These are phyloP conservation scores for Xylogone sp. DNA, from an alignment of 2,329 filamentous ascomycete species.

Conservation along the genomic window DNA sequence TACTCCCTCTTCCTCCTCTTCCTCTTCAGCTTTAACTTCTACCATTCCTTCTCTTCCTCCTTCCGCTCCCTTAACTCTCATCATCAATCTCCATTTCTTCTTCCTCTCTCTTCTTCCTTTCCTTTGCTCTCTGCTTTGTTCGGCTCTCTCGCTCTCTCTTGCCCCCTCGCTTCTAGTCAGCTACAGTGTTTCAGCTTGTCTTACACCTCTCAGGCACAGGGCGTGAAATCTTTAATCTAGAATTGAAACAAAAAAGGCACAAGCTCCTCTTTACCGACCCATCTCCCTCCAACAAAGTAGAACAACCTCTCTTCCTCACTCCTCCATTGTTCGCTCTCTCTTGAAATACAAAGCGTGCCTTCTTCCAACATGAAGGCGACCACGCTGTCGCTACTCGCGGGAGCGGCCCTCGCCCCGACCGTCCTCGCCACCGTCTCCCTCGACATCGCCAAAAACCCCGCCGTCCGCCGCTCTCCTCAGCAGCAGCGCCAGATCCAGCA, in stretches of 20 bases:
- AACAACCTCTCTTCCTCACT: neutral
- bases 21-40: neutral
- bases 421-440: neutral
- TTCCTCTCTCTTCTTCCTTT: neutral
- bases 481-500: constrained; percentile 5
- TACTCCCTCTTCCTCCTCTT: too few relatives aligned
- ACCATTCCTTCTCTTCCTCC: neutral
- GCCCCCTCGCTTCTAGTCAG: too few relatives aligned
- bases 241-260: neutral
- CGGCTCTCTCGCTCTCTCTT: neutral
- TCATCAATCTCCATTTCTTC: neutral
- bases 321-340: neutral
- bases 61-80: neutral
- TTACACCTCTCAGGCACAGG: neutral
- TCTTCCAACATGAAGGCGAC: neutral
- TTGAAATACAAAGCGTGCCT: too few relatives aligned
- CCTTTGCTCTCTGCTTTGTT: neutral
- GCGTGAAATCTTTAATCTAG: neutral
- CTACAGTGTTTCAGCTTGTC: neutral
- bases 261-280: too few relatives aligned
- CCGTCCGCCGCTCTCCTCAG: constrained; percentile 11
- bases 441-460: constrained; percentile 16
- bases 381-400: neutral
- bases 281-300: too few relatives aligned
- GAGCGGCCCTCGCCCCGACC: neutral